Conservation (phyloP, 352 stramenopile species). For the Pythium utonaiense region DNA sequence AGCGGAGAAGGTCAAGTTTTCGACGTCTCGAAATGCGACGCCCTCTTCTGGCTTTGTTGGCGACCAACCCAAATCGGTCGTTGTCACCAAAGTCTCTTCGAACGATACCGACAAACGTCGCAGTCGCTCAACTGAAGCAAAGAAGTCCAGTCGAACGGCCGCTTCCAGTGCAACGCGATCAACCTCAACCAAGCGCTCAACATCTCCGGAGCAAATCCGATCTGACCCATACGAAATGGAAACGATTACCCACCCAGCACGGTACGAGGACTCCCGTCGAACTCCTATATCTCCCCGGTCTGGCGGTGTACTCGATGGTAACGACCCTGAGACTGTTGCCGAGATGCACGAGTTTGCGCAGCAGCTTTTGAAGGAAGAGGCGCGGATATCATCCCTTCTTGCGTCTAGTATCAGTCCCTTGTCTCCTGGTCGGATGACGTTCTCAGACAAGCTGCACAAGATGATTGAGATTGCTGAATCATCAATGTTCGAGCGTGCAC, state of each 20-base stretch:
- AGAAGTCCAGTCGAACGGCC: not conserved
- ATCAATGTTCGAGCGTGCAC: slow-evolving; percentile 47
- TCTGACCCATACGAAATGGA: not conserved
- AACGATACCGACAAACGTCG: slow-evolving; percentile 6
- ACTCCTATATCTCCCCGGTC: not conserved
- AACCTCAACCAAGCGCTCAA: not conserved
- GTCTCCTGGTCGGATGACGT: slow-evolving; percentile 62
- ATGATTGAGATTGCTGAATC: slow-evolving; percentile 79
- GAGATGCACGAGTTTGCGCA: slow-evolving; percentile 61
- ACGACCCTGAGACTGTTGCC: slow-evolving; percentile 31
- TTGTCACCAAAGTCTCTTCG: slow-evolving; percentile 16
- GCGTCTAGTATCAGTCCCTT: slow-evolving; percentile 32
- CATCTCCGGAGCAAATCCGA: not conserved
- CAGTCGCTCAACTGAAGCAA: slow-evolving; percentile 6
- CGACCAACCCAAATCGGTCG: slow-evolving; percentile 6
- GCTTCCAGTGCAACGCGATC: not conserved
- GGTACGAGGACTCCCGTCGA: not conserved
- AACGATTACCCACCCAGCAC: not conserved
- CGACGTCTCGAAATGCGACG: slow-evolving; percentile 1
- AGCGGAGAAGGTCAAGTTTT: slow-evolving; percentile 21
- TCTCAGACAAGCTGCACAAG: slow-evolving; percentile 74
- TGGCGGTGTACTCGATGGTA: not conserved
- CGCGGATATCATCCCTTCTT: slow-evolving; percentile 48
- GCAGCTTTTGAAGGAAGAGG: slow-evolving; percentile 54
- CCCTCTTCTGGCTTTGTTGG: not conserved